phyloP scores from a whole-genome alignment of 345 rosid species.

The Brassica nigra region DNA sequence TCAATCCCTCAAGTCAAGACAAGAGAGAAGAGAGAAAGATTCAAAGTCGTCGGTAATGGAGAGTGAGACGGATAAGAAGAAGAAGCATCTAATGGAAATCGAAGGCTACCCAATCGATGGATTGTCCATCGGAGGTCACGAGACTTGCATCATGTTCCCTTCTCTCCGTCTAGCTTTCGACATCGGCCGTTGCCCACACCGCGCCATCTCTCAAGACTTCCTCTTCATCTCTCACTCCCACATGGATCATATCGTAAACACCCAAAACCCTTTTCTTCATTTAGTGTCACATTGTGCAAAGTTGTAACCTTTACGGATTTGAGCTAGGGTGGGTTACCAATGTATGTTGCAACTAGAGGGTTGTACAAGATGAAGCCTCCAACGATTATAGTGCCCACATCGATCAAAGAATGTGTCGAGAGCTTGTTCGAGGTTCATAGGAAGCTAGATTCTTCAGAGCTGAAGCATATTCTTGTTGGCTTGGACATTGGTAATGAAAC shows the following conservation, averaged over 20 bases:
- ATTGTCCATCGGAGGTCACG: conserved; percentile 89
- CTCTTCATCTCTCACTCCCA: conserved; percentile 93
- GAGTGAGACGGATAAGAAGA: conserved; percentile 33
- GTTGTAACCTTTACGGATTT: not conserved
- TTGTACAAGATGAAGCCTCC: not conserved
- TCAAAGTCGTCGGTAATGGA: not conserved
- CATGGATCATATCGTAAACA: conserved; percentile 95
- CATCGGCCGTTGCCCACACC: conserved; percentile 92
- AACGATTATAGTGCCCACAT: conserved; percentile 17
- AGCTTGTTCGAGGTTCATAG: conserved; percentile 79
- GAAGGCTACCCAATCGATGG: conserved; percentile 82
- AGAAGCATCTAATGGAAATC: conserved; percentile 40
- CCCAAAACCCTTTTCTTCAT: not conserved
- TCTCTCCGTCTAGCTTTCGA: conserved; percentile 80
- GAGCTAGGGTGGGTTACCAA: conserved; percentile 82
- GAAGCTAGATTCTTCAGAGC: conserved; percentile 77
- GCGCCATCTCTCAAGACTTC: conserved; percentile 86
- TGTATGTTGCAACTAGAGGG: conserved; percentile 57
- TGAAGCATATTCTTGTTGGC: conserved; percentile 69
- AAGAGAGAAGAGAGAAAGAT: not conserved
- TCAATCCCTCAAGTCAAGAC: not conserved
- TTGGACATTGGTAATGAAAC: conserved; percentile 70
- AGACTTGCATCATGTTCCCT: conserved; percentile 89
- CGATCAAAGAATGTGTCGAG: conserved; percentile 69
- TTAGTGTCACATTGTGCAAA: not conserved